Conservation (phyloP, 1,284 basidiomycete genomes). For the Fomes fomentarius region DNA sequence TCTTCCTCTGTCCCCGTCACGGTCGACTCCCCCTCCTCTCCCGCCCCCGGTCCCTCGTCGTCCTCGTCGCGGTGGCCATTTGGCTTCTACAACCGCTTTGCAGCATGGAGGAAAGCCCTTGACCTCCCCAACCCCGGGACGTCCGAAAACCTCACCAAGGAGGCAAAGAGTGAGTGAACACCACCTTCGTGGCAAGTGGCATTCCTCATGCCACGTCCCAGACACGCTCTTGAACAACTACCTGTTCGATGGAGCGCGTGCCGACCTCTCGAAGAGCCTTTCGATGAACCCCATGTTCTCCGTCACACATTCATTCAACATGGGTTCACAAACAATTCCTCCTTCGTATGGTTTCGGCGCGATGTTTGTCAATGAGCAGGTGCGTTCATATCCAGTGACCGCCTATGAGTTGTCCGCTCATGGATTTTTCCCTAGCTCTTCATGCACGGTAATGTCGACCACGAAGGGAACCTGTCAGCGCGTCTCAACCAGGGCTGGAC, state of each 20-base stretch:
- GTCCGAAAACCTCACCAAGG: conserved; percentile 89
- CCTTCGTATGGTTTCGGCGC: conserved; percentile 95
- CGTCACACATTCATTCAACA: conserved; percentile 94
- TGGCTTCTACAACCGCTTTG: conserved; percentile 72
- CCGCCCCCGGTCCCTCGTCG: conserved; percentile 21
- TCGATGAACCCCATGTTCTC: conserved; percentile 97
- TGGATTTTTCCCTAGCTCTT: conserved; percentile 67
- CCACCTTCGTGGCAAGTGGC: background rate
- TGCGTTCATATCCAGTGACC: conserved; percentile 35
- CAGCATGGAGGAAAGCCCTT: conserved; percentile 79
- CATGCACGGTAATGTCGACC: conserved; percentile 93
- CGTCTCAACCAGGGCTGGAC: conserved; percentile 93
- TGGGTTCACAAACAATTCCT: conserved; percentile 78
- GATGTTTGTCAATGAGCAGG: conserved; percentile 87
- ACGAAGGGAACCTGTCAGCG: conserved; percentile 89
- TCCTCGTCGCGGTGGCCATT: conserved; percentile 46
- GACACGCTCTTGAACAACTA: conserved; percentile 93
- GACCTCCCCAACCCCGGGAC: conserved; percentile 88
- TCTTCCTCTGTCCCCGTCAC: conserved; percentile 27
- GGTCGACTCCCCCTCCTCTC: conserved; percentile 17
- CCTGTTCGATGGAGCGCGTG: conserved; percentile 96
- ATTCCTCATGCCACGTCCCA: conserved; percentile 36
- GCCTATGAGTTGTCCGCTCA: too few relatives aligned
- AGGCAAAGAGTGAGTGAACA: conserved; percentile 72
- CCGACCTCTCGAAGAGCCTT: conserved; percentile 94